phyloP scores from a whole-genome alignment of 768 basidiomycete genomes.

The Xerocomellus chrysenteron region DNA sequence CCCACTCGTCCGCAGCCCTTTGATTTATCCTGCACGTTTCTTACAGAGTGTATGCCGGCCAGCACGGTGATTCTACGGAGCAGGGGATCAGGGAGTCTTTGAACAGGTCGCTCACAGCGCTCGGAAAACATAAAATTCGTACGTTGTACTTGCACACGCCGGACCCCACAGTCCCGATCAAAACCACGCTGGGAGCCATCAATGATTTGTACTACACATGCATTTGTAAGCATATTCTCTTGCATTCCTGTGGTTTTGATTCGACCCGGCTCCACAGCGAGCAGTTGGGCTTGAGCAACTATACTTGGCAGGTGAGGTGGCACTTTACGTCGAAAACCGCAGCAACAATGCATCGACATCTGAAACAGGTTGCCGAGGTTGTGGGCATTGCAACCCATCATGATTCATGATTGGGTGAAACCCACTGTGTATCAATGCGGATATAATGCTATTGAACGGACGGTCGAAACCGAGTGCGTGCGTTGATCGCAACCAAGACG shows the following conservation, averaged over 20 bases:
- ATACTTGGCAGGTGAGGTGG: conserved; percentile 34
- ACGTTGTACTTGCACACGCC: conserved; percentile 45
- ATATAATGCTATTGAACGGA: conserved; percentile 46
- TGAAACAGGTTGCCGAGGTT: conserved; percentile 43
- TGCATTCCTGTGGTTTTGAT: neutral
- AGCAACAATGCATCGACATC: neutral
- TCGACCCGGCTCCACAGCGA: neutral
- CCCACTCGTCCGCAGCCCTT: too few relatives aligned
- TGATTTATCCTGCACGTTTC: neutral
- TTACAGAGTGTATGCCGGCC: conserved; percentile 7
- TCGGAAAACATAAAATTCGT: conserved; percentile 14
- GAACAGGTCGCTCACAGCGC: conserved; percentile 8
- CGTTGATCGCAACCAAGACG: neutral
- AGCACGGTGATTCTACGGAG: conserved; percentile 7
- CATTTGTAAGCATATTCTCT: conserved; percentile 40
- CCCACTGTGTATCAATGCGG: conserved; percentile 50
- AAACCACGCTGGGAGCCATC: conserved; percentile 44
- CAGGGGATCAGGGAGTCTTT: conserved; percentile 12
- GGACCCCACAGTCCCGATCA: conserved; percentile 44
- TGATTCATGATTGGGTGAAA: conserved; percentile 48
- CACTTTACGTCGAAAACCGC: neutral
- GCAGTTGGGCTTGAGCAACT: conserved; percentile 18
- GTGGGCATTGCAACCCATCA: conserved; percentile 41
- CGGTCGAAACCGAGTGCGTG: conserved; percentile 35
- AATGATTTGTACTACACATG: conserved; percentile 51